Evolutionary conservation across 225 moss, liverwort and hornwort species (phyloP).

Genomic region (Antitrichia curtipendula): DNA sequence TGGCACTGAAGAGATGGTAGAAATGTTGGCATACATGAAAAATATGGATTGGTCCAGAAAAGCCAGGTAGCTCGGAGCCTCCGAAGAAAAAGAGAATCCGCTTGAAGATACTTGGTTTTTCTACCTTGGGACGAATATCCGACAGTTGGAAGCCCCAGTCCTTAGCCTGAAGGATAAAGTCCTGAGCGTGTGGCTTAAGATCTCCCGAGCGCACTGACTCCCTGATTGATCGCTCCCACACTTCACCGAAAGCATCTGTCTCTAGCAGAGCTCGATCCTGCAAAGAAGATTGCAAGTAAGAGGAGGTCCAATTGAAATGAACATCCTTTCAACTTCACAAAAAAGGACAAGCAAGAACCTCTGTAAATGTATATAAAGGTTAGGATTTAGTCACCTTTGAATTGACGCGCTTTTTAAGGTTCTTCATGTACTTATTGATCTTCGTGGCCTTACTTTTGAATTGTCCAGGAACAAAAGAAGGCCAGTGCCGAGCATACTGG

Average conservation of each 20-base stretch:
- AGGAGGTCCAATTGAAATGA: not conserved
- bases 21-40: slow-evolving; percentile 51
- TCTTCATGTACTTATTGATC: slow-evolving; percentile 20
- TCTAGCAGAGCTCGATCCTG: slow-evolving; percentile 68
- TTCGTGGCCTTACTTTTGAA: slow-evolving; percentile 29
- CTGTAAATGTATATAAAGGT: not conserved
- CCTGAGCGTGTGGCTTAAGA: slow-evolving; percentile 58
- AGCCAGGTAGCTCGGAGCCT: slow-evolving; percentile 27
- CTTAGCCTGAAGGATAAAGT: slow-evolving; percentile 38
- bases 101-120: slow-evolving; percentile 19
- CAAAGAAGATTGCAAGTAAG: not conserved
- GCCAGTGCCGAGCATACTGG: slow-evolving; percentile 43
- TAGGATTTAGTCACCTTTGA: slow-evolving; percentile 7
- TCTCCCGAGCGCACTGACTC: slow-evolving; percentile 65
- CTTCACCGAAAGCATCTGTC: slow-evolving; percentile 9
- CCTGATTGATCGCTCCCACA: slow-evolving; percentile 42
- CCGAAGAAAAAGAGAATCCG: slow-evolving; percentile 38
- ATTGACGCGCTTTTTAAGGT: not conserved
- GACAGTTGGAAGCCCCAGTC: slow-evolving; percentile 73
- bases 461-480: slow-evolving; percentile 48
- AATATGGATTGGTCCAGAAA: slow-evolving; percentile 66
- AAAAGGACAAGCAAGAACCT: not conserved
- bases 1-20: not conserved
- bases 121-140: slow-evolving; percentile 29
- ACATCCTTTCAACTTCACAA: not conserved